Percentiles rank a stretch among this genome's conserved stretches.
Evolutionary conservation across 441 rosid genomes (phyloP).

Genomic region (Sinapis alba): DNA sequence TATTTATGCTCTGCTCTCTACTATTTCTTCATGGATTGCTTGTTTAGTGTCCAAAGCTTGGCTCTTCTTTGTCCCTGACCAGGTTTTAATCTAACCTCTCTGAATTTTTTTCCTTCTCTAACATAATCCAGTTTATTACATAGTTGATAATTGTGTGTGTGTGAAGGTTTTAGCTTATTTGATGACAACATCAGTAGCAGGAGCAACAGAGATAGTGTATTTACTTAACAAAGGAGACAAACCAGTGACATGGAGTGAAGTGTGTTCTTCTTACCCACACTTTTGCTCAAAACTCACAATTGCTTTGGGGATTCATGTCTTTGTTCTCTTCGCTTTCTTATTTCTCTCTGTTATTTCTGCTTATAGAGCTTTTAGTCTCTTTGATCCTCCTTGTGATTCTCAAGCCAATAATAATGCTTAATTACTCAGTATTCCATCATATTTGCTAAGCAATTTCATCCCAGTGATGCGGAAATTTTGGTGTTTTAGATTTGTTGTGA

Average conservation of each 20-base stretch:
- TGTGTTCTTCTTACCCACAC: conserved; percentile 61
- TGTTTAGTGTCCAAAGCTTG: conserved; percentile 64
- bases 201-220: conserved; percentile 61
- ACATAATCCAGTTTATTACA: background rate
- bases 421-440: background rate
- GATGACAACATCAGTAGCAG: conserved; percentile 78
- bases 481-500: conserved; percentile 1
- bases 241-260: conserved; percentile 84
- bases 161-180: conserved; percentile 76
- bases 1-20: conserved; percentile 66
- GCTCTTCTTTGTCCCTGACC: conserved; percentile 82
- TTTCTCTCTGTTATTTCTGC: conserved; percentile 71
- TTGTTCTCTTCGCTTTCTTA: conserved; percentile 59
- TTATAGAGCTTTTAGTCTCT: conserved; percentile 66
- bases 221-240: conserved; percentile 69
- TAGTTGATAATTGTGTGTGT: background rate
- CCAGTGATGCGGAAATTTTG: background rate
- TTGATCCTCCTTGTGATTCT: conserved; percentile 63
- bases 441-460: background rate
- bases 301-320: conserved; percentile 63
- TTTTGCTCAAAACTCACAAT: conserved; percentile 61
- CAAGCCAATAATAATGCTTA: conserved; percentile 36
- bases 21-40: conserved; percentile 54
- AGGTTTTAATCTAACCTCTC: conserved; percentile 44
- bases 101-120: background rate